phyloP scores from a whole-genome alignment of 1,139 yeast genomes.

The Pichia sp. region DNA sequence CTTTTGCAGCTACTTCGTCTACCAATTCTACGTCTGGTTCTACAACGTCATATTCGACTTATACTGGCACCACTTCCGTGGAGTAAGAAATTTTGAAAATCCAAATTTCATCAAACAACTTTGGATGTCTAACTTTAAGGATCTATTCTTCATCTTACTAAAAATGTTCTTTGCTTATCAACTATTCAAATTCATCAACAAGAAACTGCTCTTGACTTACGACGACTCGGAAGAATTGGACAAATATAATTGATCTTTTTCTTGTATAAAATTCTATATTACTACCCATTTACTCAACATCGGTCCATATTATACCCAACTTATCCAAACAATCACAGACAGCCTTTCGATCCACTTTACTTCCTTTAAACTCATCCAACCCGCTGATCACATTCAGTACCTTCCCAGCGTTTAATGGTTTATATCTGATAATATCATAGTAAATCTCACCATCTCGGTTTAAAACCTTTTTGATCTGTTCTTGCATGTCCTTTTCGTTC shows the following conservation, averaged over 20 bases:
- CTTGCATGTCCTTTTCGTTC: neutral
- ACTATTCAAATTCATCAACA: constrained; percentile 22
- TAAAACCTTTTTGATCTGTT: constrained; percentile 17
- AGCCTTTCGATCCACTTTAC: constrained; percentile 17
- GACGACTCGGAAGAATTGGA: constrained; percentile 28
- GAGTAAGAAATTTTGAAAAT: constrained; percentile 2
- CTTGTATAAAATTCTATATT: neutral
- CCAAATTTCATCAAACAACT: constrained; percentile 6
- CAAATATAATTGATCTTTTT: constrained; percentile 26
- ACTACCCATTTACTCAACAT: neutral
- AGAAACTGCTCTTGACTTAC: constrained; percentile 21
- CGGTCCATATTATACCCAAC: constrained; percentile 30
- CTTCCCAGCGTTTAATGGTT: constrained; percentile 25
- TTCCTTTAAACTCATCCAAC: neutral
- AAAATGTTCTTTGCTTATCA: constrained; percentile 19
- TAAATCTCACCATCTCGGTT: constrained; percentile 20
- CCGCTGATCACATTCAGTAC: constrained; percentile 11
- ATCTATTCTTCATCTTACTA: constrained; percentile 15
- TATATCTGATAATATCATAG: constrained; percentile 20
- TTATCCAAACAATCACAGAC: constrained; percentile 27
- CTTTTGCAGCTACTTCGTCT: neutral
- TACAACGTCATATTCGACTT: constrained; percentile 9
- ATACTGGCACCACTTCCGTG: constrained; percentile 13
- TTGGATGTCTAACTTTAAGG: constrained; percentile 12
- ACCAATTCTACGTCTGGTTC: constrained; percentile 4